Evolutionary conservation across 1,284 basidiomycete species (phyloP), one percentile per base, ranked within the genome.

Genomic region (Pholiota adiposa): DNA sequence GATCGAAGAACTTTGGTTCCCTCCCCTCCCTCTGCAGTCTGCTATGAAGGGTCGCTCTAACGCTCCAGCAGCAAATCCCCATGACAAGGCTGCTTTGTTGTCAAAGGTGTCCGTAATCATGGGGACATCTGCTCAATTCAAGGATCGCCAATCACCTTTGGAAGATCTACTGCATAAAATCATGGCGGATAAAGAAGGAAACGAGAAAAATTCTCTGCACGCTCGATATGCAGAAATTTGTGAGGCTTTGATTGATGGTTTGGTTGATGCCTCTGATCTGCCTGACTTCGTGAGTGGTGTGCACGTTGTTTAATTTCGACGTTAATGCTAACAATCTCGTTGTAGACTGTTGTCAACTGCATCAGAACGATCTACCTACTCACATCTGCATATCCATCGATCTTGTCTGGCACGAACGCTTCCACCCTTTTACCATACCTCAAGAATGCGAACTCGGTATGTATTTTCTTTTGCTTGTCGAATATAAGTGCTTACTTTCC

Each of bases 1-100:
- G 0, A 76, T 98, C 40, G 91, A 94, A 63, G 95, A 98, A 62
- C 77, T 98, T 7, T 95, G 96, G 91, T 97, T 97, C 70, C 79
- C 81, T 21, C 66, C 69, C 2, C 23, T 68, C 5, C 61, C 70
- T 36, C 68, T 75, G 19, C 66, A 71, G 1, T 70, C 73, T 7
- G 63, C 76, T 38, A 61, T 72, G 34, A 82, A 81, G 60, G 69
- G 73, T 58, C 79, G 73, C 33, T 64, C 73, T 0, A 60, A 62
- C 4, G 64, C 67, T 1, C 49, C 65, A 2, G 63, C 70, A 0
- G 67, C 70, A 4, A 71, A 67, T 33, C 48, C 67, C 4, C 75
- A 77, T 14, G 84, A 87, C 56, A 89, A 86, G 69, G 72, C 76
- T 1, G 71, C 79, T 19, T 70, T 89, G 2, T 75, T 88, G 18